Evolutionary conservation across 768 basidiomycete species (phyloP).

Genomic region (Auriscalpium orientale): DNA sequence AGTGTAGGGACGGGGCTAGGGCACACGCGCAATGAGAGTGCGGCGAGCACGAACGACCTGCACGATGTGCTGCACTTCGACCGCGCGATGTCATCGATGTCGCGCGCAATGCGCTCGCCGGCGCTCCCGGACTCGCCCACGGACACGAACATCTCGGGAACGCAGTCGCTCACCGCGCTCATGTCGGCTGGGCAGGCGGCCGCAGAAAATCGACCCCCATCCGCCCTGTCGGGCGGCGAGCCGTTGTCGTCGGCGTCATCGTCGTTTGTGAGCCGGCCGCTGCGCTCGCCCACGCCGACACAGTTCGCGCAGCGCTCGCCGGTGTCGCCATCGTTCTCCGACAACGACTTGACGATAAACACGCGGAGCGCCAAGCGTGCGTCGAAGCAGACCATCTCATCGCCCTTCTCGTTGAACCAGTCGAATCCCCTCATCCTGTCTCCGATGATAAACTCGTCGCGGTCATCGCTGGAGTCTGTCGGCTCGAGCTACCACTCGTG

Average conservation of each 20-base stretch:
- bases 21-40: slow-evolving; percentile 25
- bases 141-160: slow-evolving; percentile 22
- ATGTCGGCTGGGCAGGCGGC: not conserved
- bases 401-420: slow-evolving; percentile 44
- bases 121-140: slow-evolving; percentile 54
- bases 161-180: not conserved
- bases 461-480: slow-evolving; percentile 70
- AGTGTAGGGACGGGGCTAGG: slow-evolving; percentile 1
- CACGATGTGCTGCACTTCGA: slow-evolving; percentile 9
- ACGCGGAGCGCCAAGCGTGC: not conserved
- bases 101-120: slow-evolving; percentile 46
- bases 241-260: slow-evolving; percentile 38
- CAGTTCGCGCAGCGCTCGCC: slow-evolving; percentile 48
- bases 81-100: slow-evolving; percentile 19
- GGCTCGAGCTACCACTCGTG: slow-evolving; percentile 85
- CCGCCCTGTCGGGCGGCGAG: slow-evolving; percentile 45
- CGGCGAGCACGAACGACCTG: slow-evolving; percentile 21
- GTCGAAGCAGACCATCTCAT: slow-evolving; percentile 25
- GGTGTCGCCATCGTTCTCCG: slow-evolving; percentile 41
- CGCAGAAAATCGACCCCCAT: slow-evolving; percentile 31
- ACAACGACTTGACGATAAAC: slow-evolving; percentile 21
- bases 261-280: slow-evolving; percentile 29
- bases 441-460: slow-evolving; percentile 65
- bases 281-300: slow-evolving; percentile 65
- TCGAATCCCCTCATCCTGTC: slow-evolving; percentile 60